phyloP scores from a whole-genome alignment of 305 asterid genomes.

The Rubia balearica region DNA sequence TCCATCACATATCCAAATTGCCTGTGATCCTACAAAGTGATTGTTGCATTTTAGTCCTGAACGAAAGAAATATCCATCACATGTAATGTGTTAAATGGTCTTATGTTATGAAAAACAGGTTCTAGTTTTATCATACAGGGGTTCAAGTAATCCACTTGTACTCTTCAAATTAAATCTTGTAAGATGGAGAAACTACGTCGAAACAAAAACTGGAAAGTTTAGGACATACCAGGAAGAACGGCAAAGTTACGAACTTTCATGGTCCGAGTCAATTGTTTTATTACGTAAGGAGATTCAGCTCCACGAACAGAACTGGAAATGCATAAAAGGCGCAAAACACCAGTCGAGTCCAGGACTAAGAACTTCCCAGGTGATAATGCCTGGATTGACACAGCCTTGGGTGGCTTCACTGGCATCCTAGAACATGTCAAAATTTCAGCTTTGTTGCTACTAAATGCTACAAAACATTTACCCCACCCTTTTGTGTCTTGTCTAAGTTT shows the following conservation, averaged over 20 bases:
- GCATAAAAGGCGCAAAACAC: conserved; percentile 54
- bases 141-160: background rate
- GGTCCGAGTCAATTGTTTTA: conserved; percentile 44
- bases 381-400: conserved; percentile 57
- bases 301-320: conserved; percentile 42
- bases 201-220: conserved; percentile 27
- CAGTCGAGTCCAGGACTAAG: conserved; percentile 65
- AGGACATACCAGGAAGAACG: conserved; percentile 50
- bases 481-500: conserved; percentile 62
- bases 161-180: conserved; percentile 5
- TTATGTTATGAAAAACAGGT: background rate
- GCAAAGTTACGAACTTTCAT: conserved; percentile 58
- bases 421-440: conserved; percentile 25
- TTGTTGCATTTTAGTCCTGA: background rate
- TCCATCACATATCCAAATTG: conserved; percentile 82
- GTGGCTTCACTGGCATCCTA: conserved; percentile 35
- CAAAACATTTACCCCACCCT: conserved; percentile 45
- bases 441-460: conserved; percentile 47
- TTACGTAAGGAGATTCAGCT: conserved; percentile 32
- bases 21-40: conserved; percentile 50
- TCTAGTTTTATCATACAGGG: background rate
- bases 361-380: conserved; percentile 47
- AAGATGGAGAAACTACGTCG: background rate
- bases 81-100: background rate
- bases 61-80: background rate